Percentiles rank a stretch among this genome's conserved stretches.
Conservation (phyloP, 2,329 filamentous ascomycete species). For the Trichoderma sp. region DNA sequence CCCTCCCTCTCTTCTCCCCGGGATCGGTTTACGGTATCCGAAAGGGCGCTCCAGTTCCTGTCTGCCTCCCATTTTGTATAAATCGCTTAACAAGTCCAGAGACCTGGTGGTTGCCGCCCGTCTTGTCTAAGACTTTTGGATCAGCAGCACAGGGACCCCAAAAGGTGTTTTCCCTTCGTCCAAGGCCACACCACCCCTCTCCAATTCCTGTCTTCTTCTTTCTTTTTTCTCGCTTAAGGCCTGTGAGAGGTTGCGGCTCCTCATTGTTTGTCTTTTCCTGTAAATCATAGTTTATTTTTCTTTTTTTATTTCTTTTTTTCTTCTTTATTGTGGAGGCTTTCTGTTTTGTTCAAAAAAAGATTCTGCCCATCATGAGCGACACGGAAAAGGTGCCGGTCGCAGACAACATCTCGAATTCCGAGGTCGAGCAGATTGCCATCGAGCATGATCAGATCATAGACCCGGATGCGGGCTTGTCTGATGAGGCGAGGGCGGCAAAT, state of each 20-base stretch:
- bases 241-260: conserved; percentile 14
- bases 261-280: conserved; percentile 11
- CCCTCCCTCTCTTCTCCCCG: neutral
- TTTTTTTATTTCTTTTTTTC: neutral
- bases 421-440: conserved; percentile 29
- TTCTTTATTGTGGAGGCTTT: neutral
- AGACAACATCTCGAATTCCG: conserved; percentile 32
- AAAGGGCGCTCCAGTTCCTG: neutral
- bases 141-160: conserved; percentile 8
- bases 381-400: conserved; percentile 32
- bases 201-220: neutral
- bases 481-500: conserved; percentile 59
- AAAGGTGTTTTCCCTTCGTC: conserved; percentile 9
- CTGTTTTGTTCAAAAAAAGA: neutral
- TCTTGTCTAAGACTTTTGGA: conserved; percentile 21
- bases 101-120: conserved; percentile 16
- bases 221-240: conserved; percentile 4
- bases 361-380: conserved; percentile 33
- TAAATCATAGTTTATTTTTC: neutral
- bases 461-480: conserved; percentile 61
- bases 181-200: neutral
- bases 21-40: neutral
- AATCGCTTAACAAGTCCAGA: conserved; percentile 15
- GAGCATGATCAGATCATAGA: conserved; percentile 36
- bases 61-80: conserved; percentile 3